Evolutionary conservation across 2,329 filamentous ascomycete species (phyloP).

Genomic region (Penicillium glabrum): DNA sequence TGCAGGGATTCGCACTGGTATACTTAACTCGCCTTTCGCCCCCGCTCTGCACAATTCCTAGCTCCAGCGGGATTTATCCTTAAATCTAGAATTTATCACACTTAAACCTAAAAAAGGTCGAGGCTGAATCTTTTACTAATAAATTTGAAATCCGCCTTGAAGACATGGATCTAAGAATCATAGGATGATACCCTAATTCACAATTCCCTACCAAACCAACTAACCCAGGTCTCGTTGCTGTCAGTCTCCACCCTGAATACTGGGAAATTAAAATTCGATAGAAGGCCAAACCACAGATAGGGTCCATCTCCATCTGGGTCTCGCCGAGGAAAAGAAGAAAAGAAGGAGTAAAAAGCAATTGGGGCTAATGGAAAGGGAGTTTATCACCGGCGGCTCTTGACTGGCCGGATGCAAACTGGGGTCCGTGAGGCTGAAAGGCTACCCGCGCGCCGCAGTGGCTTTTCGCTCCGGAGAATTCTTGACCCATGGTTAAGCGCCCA

Average conservation of each 20-base stretch:
- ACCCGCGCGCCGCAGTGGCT: conserved; percentile 17
- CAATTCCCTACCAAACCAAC: no score
- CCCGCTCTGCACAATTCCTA: not conserved
- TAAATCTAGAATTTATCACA: not conserved
- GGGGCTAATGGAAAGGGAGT: not conserved
- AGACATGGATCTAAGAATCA: no score
- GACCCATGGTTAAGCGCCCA: conserved; percentile 27
- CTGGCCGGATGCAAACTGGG: conserved; percentile 12
- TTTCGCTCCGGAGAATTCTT: conserved; percentile 20
- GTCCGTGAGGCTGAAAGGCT: conserved; percentile 23
- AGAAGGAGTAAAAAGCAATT: not conserved
- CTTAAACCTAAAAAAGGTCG: not conserved
- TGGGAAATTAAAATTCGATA: not conserved
- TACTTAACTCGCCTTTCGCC: not conserved
- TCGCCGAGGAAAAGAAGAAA: not conserved
- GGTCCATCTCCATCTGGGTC: no score
- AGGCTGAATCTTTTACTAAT: not conserved
- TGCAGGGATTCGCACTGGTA: not conserved
- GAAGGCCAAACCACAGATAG: not conserved
- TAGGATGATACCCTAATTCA: no score
- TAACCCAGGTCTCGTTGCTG: no score
- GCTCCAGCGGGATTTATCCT: not conserved
- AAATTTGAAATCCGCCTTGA: no score
- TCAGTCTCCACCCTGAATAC: no score
- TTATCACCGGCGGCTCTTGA: conserved; percentile 17